Percentiles rank a stretch among this genome's conserved stretches.
phyloP scores from a whole-genome alignment of 768 basidiomycete species.

The Lactarius quietus region DNA sequence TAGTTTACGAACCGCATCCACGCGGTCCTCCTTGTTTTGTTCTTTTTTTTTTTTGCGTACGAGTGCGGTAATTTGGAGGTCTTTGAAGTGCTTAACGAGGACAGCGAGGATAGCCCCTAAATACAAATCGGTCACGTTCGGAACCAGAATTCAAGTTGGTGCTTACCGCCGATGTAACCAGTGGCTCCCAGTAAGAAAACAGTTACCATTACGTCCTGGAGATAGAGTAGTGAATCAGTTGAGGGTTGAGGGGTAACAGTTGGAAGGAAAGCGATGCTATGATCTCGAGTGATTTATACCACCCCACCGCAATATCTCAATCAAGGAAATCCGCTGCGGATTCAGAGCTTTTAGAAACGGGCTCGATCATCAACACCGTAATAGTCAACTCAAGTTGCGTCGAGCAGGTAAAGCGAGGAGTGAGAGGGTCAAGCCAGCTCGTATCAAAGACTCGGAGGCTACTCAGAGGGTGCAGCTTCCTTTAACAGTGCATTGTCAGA shows the following conservation, averaged over 20 bases:
- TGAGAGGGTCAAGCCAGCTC: background rate
- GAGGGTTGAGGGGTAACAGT: background rate
- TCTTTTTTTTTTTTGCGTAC: conserved; percentile 17
- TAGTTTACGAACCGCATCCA: background rate
- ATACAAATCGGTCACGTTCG: background rate
- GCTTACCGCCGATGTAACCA: conserved; percentile 19
- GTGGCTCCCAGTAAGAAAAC: conserved; percentile 19
- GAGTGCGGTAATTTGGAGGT: conserved; percentile 12
- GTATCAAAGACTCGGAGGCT: background rate
- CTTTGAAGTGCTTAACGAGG: background rate
- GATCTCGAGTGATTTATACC: background rate
- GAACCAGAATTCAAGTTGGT: background rate
- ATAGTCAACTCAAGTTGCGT: background rate
- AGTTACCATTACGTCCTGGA: background rate
- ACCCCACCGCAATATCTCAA: background rate
- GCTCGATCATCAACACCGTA: background rate
- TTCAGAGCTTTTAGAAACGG: background rate
- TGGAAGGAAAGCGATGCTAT: background rate
- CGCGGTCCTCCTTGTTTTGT: too few relatives aligned
- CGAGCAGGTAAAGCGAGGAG: background rate
- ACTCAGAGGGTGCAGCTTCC: background rate
- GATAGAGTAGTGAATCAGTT: background rate
- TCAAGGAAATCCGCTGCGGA: background rate
- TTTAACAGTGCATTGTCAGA: too few relatives aligned
- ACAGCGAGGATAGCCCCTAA: conserved; percentile 8